Evolutionary conservation across 306 rosid species (phyloP), one percentile per base, ranked within the genome.

Genomic region (Cicer arietinum): DNA sequence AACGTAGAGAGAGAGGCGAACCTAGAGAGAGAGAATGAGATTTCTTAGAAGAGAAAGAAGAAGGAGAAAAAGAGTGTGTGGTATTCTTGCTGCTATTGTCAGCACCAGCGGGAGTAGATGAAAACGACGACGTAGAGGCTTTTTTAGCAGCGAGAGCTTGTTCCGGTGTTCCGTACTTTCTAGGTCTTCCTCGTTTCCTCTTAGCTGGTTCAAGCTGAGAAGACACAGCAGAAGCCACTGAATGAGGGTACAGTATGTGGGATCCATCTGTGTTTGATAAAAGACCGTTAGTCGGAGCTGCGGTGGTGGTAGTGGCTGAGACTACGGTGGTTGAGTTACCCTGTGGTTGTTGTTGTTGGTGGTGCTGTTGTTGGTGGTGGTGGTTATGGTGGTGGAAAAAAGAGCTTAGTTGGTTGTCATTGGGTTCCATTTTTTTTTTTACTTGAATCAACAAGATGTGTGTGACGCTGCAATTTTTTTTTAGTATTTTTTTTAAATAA

Each of bases 101-200:
- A 2, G 3, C 45, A 13, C 45, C 7, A 3, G 61, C 2, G 2
- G 89, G 69, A 37, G 72, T 85, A 14, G 88, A 62, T 7, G 93
- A 79, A 35, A 82, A 85, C 47, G 93, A 88, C 70, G 97, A 62
- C 68, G 98, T 84, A 7, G 81, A 85, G 4, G 97, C 92, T 82
- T 89, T 93, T 86, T 89, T 93, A 0, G 98, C 98, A 8, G 98
- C 97, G 6, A 90, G 74, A 37, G 97, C 97, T 76, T 89, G 93
- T 63, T 91, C 97, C 0, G 97, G 97, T 0, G 97, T 88, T 0
- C 91, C 90, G 53, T 94, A 94, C 87, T 91, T 94, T 63, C 98
- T 82, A 1, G 98, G 98, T 35, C 98, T 80, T 4, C 98, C 98
- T 25, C 98, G 80, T 86, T 91, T 94, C 84, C 97, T 57, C 87